A percentile compares a stretch with the other conserved stretches of the same genome.
Evolutionary conservation across 2,329 filamentous ascomycete genomes (phyloP).

Genomic region (Acrodontium crateriforme): DNA sequence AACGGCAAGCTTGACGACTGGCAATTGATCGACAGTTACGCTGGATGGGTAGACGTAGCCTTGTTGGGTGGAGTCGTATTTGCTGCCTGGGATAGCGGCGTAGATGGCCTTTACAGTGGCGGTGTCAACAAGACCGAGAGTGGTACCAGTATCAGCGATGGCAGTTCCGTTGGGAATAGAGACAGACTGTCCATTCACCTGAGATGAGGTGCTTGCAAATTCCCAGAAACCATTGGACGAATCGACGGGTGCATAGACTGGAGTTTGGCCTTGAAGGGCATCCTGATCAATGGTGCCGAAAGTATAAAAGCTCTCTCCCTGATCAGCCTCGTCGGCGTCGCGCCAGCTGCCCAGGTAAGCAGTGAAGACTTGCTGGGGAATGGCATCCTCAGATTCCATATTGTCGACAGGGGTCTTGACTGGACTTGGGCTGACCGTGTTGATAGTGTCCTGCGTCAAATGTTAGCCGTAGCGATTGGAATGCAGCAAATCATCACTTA

Average conservation of each 20-base stretch:
- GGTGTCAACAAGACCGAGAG: conserved; percentile 52
- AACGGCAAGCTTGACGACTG: conserved; percentile 48
- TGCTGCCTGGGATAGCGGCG: conserved; percentile 45
- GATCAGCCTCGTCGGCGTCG: conserved; percentile 23
- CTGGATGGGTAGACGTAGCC: conserved; percentile 50
- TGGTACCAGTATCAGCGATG: conserved; percentile 60
- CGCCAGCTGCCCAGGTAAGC: conserved; percentile 46
- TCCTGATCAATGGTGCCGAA: conserved; percentile 58
- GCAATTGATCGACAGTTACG: conserved; percentile 40
- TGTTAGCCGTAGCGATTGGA: conserved; percentile 51
- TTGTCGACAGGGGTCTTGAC: conserved; percentile 53
- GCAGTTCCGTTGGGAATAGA: conserved; percentile 44
- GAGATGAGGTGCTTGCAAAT: conserved; percentile 43
- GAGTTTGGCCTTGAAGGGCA: conserved; percentile 30
- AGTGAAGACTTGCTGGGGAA: conserved; percentile 48
- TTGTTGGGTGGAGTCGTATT: conserved; percentile 39
- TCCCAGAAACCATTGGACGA: conserved; percentile 55
- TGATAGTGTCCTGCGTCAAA: conserved; percentile 29
- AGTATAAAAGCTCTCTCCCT: conserved; percentile 45
- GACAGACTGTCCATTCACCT: conserved; percentile 43
- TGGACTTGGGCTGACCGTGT: conserved; percentile 31
- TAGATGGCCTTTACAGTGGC: conserved; percentile 48
- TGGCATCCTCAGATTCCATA: conserved; percentile 47
- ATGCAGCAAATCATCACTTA: conserved; percentile 29
- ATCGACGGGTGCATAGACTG: conserved; percentile 47